phyloP scores from a whole-genome alignment of 306 rosid species.

The Castanea crenata region DNA sequence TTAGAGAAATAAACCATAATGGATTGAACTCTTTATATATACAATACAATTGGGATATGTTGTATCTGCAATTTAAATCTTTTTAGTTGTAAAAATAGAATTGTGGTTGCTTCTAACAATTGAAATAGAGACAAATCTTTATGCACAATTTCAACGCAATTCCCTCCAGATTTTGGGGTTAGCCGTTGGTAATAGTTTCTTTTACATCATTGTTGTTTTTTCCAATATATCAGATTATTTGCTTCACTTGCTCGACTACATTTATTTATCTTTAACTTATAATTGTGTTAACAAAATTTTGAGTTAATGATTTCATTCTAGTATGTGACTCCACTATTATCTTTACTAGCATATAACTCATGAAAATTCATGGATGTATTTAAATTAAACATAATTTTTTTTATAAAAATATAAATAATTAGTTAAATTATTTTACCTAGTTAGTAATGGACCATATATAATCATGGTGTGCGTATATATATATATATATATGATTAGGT shows the following conservation, averaged over 20 bases:
- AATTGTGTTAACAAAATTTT: constrained; percentile 47
- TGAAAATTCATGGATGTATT: too few relatives aligned
- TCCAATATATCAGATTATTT: not conserved
- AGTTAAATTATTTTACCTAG: too few relatives aligned
- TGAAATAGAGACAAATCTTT: constrained; percentile 88
- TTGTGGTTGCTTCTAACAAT: constrained; percentile 45
- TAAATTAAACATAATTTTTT: too few relatives aligned
- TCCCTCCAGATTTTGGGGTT: constrained; percentile 78
- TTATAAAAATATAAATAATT: too few relatives aligned
- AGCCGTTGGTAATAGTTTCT: constrained; percentile 51
- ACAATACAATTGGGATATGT: not conserved
- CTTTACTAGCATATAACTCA: too few relatives aligned
- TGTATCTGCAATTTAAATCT: not conserved
- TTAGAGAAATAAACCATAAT: not conserved
- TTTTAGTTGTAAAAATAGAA: constrained; percentile 2
- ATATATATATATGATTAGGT: too few relatives aligned
- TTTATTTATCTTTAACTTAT: not conserved
- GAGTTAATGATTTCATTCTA: constrained; percentile 27
- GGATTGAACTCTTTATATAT: not conserved
- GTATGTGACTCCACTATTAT: constrained; percentile 8
- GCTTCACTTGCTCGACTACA: not conserved
- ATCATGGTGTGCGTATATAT: too few relatives aligned
- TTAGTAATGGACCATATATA: too few relatives aligned
- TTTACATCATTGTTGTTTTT: not conserved
- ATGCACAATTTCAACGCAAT: constrained; percentile 87